Percentiles rank a stretch among this genome's conserved stretches.
Conservation (phyloP, 371 early-diverging fungal species). For the Rhizomucor pusillus region DNA sequence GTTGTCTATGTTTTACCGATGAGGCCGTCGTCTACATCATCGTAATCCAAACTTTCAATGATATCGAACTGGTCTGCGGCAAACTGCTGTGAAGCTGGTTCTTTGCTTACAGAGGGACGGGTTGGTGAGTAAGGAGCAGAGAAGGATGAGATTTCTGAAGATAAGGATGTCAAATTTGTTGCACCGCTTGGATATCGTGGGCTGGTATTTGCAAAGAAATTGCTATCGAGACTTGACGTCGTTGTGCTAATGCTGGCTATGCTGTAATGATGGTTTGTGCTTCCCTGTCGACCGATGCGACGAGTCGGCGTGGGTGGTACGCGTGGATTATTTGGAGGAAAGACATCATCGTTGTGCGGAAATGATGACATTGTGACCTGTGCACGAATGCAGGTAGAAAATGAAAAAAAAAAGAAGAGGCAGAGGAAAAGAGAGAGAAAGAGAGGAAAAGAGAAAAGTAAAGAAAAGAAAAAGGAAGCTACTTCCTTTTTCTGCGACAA, state of each 20-base stretch:
- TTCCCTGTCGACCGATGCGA: neutral
- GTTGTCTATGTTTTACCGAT: conserved; percentile 21
- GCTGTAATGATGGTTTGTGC: conserved; percentile 1
- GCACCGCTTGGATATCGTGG: conserved; percentile 13
- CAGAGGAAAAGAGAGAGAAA: too few relatives aligned
- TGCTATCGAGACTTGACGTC: conserved; percentile 8
- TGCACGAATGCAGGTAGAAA: too few relatives aligned
- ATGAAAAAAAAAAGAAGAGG: neutral
- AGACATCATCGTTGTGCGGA: neutral
- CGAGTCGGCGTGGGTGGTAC: neutral
- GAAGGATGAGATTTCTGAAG: conserved; percentile 6
- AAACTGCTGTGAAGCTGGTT: conserved; percentile 9
- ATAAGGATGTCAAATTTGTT: conserved; percentile 5
- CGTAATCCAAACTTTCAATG: conserved; percentile 15
- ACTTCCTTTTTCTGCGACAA: neutral
- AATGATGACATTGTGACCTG: too few relatives aligned
- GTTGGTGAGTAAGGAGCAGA: neutral
- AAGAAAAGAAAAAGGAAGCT: neutral
- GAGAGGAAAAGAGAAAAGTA: neutral
- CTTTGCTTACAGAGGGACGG: neutral
- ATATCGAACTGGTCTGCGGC: conserved; percentile 18
- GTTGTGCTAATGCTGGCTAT: conserved; percentile 6
- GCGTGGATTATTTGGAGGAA: neutral
- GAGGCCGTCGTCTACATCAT: conserved; percentile 22
- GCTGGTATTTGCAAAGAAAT: conserved; percentile 3